These are phyloP conservation scores for Parascedosporium putredinis DNA, from an alignment of 2,329 filamentous ascomycete species.

Conservation along the genomic window DNA sequence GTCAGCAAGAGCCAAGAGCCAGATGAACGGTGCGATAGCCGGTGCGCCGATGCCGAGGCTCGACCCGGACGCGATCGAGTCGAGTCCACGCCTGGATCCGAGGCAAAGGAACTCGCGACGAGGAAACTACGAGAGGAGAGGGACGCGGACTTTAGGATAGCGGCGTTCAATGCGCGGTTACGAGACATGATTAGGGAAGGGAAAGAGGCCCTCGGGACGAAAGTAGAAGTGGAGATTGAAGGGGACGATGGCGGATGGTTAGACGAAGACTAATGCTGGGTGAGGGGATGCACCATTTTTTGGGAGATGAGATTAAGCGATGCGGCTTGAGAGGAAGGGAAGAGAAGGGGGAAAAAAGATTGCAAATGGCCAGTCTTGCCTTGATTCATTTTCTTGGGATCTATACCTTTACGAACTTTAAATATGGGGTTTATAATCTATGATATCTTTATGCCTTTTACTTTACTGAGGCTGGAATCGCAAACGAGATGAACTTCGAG, in stretches of 20 bases:
- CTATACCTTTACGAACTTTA: background rate
- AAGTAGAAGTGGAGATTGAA: constrained; percentile 49
- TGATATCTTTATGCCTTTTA: no score
- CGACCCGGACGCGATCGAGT: constrained; percentile 18
- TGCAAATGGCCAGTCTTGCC: background rate
- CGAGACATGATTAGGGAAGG: constrained; percentile 84
- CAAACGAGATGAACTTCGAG: no score
- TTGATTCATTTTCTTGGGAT: background rate
- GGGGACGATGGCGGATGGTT: constrained; percentile 28
- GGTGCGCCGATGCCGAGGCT: constrained; percentile 2
- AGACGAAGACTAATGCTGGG: background rate
- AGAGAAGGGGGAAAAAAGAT: background rate
- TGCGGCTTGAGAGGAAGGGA: background rate
- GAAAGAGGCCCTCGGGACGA: constrained; percentile 72
- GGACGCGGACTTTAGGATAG: constrained; percentile 69
- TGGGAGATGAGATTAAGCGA: no score
- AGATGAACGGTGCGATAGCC: background rate
- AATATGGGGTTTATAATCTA: no score
- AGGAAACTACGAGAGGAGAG: constrained; percentile 62
- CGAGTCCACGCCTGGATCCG: constrained; percentile 47
- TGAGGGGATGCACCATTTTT: no score
- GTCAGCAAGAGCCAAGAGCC: constrained; percentile 4
- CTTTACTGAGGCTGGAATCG: no score
- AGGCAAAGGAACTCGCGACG: constrained; percentile 66
- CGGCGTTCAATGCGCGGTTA: constrained; percentile 67